Base-by-base conservation (phyloP, 2,329 filamentous ascomycete genomes). In the Fusarium sulawesiense region DNA sequence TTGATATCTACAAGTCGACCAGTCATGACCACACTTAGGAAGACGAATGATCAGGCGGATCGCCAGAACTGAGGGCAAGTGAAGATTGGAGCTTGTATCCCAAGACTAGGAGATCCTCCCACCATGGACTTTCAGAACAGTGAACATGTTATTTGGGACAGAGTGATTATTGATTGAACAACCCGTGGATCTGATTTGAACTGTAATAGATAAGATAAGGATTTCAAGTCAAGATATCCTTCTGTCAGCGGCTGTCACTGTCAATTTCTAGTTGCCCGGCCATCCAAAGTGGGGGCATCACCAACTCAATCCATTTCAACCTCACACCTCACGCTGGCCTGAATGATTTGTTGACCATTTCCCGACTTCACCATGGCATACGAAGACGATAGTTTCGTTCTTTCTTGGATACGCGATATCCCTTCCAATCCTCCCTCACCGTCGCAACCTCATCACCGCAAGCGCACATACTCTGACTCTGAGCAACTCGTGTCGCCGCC, bases 1-100 rank as follows among this genome's bases (percentile, higher is more conserved):
- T 6, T 6, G 6, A 7, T 3, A 37, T n/a, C 16, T 6, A 9
- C 16, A 37, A 6, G 9, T n/a, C 16, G 9, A 11, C 1, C 1
- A n/a, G 5, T n/a, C 5, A 37, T 37, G 16, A 37, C 1, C 18
- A 1, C 1, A 1, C 3, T 11, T 11, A 37, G 5, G 5, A n/a
- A n/a, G 9, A 4, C 0, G 9, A 6, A 4, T 18, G 32, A 10
- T 18, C 16, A 18, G 32, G 32, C 14, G 32, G 32, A 18, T 11
- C 32, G 9, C 3, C 1, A 18, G 32, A 18, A 37, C 5, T 1
- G 9, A 18, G 16, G 32, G 0, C 16, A 37, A 11, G 32, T 0
- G 5, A 18, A 37, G 9, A 37, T 37, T 10, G 32, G 32, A 11
- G 5, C 3, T 37, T 6, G 16, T 2, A 10, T 34, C 2, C 0